These are phyloP conservation scores for Ogataea ganodermae DNA, from an alignment of 805 yeast species.

Conservation along the genomic window DNA sequence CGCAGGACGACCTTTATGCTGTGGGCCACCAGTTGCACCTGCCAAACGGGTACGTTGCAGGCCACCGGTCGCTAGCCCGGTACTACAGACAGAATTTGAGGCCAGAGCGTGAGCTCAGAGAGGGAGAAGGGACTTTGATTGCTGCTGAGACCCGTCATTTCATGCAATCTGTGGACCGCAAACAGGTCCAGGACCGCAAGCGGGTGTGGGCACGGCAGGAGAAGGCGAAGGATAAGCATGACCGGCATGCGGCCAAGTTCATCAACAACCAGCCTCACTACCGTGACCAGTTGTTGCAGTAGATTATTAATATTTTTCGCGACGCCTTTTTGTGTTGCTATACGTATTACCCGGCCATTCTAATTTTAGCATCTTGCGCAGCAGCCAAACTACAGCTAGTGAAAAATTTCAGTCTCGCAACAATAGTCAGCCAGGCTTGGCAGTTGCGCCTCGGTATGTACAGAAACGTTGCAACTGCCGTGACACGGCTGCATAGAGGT, in stretches of 20 bases:
- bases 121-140: constrained; percentile 73
- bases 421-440: constrained; percentile 2
- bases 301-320: background rate
- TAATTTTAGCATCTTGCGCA: background rate
- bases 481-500: background rate
- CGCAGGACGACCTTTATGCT: constrained; percentile 34
- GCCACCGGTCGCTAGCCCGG: constrained; percentile 76
- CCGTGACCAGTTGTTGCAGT: constrained; percentile 69
- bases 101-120: constrained; percentile 52
- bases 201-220: constrained; percentile 64
- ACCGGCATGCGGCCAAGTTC: constrained; percentile 61
- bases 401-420: constrained; percentile 2
- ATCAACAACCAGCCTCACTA: constrained; percentile 83
- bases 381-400: background rate
- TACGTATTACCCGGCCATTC: background rate
- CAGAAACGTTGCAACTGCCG: background rate
- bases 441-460: constrained; percentile 2
- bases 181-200: constrained; percentile 45
- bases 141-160: constrained; percentile 72
- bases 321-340: background rate
- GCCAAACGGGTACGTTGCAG: constrained; percentile 77
- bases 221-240: constrained; percentile 50
- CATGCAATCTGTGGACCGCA: constrained; percentile 41
- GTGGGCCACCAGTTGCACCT: constrained; percentile 65
- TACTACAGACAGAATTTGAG: constrained; percentile 67